Evolutionary conservation across 306 rosid genomes (phyloP).

Genomic region (Spatholobus suberectus): DNA sequence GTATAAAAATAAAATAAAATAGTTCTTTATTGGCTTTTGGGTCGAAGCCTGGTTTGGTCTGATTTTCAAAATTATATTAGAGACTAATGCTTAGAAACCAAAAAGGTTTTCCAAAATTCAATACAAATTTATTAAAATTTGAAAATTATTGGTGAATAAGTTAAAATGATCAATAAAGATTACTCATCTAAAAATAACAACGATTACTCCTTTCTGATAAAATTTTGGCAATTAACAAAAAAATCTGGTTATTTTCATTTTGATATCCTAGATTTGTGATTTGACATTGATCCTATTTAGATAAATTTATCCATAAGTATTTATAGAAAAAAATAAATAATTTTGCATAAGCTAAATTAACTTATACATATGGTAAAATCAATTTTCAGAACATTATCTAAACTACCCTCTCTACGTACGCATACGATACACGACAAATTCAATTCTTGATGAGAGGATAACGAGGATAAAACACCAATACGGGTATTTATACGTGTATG

Average conservation of each 20-base stretch:
- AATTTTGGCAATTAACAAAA: no score
- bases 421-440: background rate
- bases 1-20: no score
- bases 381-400: background rate
- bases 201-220: no score
- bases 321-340: no score
- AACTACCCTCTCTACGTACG: background rate
- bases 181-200: no score
- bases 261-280: background rate
- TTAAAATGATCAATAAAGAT: no score
- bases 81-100: background rate
- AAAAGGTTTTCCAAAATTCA: no score
- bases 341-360: no score
- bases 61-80: background rate
- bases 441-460: background rate
- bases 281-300: no score
- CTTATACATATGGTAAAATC: no score
- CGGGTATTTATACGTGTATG: background rate
- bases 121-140: no score
- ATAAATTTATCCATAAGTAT: no score
- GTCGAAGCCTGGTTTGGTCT: background rate
- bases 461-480: background rate
- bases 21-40: background rate
- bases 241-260: background rate
- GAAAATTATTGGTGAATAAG: background rate